Evolutionary conservation across 2,329 filamentous ascomycete genomes (phyloP).

Genomic region (Colletotrichum euphorbiae): DNA sequence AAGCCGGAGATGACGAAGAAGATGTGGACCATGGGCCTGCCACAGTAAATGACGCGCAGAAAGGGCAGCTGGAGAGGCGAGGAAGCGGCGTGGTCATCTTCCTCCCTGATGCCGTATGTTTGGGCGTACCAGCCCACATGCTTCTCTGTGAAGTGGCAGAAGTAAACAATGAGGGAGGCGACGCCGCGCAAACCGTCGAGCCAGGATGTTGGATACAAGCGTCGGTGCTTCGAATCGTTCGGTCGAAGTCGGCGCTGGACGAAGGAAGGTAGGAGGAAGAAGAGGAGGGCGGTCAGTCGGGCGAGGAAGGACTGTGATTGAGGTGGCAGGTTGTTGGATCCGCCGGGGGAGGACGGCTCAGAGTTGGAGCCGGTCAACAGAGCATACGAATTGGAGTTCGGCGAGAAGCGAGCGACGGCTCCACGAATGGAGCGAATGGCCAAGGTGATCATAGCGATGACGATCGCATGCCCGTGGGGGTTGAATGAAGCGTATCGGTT

Average conservation of each 20-base stretch:
- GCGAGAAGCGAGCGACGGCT: slow-evolving; percentile 36
- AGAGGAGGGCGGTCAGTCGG: slow-evolving; percentile 37
- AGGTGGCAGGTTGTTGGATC: neutral
- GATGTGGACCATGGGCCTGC: slow-evolving; percentile 61
- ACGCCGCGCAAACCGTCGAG: slow-evolving; percentile 63
- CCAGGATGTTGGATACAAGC: slow-evolving; percentile 57
- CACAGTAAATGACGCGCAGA: slow-evolving; percentile 56
- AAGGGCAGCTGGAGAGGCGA: slow-evolving; percentile 58
- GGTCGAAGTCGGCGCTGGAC: slow-evolving; percentile 47
- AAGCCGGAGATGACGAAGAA: slow-evolving; percentile 66
- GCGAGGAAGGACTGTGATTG: slow-evolving; percentile 17
- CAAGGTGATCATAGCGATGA: slow-evolving; percentile 39
- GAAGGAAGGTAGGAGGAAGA: slow-evolving; percentile 48
- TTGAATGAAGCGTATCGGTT: neutral
- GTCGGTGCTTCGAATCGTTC: slow-evolving; percentile 38
- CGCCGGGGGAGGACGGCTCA: slow-evolving; percentile 24
- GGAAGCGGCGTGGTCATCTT: slow-evolving; percentile 47
- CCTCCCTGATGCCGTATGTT: slow-evolving; percentile 48
- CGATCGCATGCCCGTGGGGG: slow-evolving; percentile 30
- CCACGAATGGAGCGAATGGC: slow-evolving; percentile 39
- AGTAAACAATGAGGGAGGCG: slow-evolving; percentile 60
- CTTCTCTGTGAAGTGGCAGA: slow-evolving; percentile 60
- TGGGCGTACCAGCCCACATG: slow-evolving; percentile 49
- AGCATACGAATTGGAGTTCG: slow-evolving; percentile 25
- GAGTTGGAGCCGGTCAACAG: slow-evolving; percentile 25